These are phyloP conservation scores for Annulohypoxylon bovei DNA, from an alignment of 495 filamentous ascomycete species.

Conservation along the genomic window DNA sequence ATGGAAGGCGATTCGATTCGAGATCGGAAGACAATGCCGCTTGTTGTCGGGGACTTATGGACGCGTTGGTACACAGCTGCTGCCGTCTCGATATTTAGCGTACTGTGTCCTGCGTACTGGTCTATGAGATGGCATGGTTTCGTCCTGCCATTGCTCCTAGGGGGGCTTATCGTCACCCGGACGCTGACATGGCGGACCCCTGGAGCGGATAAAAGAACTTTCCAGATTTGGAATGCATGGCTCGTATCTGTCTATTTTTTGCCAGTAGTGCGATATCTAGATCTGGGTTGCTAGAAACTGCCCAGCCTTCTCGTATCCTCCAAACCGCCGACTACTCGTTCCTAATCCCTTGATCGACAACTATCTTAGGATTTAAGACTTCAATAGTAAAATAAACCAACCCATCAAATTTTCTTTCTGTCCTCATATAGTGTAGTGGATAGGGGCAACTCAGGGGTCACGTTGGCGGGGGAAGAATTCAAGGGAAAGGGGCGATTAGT, in stretches of 20 bases:
- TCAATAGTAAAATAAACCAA: no score
- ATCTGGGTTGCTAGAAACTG: not conserved
- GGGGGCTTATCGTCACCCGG: not conserved
- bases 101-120: slow-evolving; percentile 54
- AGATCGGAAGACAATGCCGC: slow-evolving; percentile 52
- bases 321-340: no score
- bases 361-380: no score
- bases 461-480: no score
- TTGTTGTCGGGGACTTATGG: slow-evolving; percentile 54
- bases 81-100: slow-evolving; percentile 52
- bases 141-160: not conserved
- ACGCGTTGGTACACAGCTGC: slow-evolving; percentile 54
- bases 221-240: slow-evolving; percentile 3
- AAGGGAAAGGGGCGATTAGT: no score
- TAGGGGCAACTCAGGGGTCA: no score
- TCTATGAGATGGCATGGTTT: not conserved
- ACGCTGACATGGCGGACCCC: not conserved
- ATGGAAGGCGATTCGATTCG: slow-evolving; percentile 56
- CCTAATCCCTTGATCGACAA: no score
- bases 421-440: no score
- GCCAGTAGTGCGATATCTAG: not conserved
- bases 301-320: no score
- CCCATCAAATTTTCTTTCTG: no score
- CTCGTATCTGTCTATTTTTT: slow-evolving; percentile 1
- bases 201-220: slow-evolving; percentile 1